Conservation (phyloP, 2,329 filamentous ascomycete species). For the Alternaria ethzedia region DNA sequence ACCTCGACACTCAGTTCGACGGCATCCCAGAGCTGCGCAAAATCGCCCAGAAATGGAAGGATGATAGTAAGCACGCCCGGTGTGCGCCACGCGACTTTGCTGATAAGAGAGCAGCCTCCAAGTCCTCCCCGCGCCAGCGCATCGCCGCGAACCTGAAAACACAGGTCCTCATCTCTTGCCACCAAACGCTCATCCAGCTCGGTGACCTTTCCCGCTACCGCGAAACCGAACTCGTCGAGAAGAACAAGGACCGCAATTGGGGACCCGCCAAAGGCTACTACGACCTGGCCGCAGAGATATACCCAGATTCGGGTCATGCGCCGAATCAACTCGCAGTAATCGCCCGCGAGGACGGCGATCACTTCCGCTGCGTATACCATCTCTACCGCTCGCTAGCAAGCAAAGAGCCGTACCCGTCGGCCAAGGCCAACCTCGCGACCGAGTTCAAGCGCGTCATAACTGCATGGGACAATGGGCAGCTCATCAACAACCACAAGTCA, state of each 20-base stretch:
- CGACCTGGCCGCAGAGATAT: conserved; percentile 76
- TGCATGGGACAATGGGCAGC: conserved; percentile 63
- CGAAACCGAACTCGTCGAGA: conserved; percentile 70
- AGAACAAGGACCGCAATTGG: conserved; percentile 75
- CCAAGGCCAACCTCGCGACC: conserved; percentile 75
- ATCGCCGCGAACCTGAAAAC: conserved; percentile 59
- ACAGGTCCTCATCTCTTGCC: conserved; percentile 75
- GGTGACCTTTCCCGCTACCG: conserved; percentile 92
- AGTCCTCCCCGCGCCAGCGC: conserved; percentile 33
- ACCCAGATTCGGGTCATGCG: conserved; percentile 78
- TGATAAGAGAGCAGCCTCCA: conserved; percentile 49
- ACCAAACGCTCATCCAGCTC: conserved; percentile 82
- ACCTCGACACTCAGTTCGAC: conserved; percentile 67
- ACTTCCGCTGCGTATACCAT: conserved; percentile 86
- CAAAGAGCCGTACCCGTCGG: conserved; percentile 75
- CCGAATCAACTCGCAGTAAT: conserved; percentile 93
- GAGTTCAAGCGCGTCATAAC: conserved; percentile 74
- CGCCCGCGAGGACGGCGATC: conserved; percentile 75
- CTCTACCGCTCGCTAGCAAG: conserved; percentile 84
- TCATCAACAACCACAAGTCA: conserved; percentile 52
- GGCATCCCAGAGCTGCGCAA: conserved; percentile 65
- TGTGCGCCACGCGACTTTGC: conserved; percentile 19
- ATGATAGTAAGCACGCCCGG: conserved; percentile 35
- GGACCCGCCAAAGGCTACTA: conserved; percentile 85
- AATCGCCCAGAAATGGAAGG: conserved; percentile 56